These are phyloP conservation scores for Yueomyces sp. DNA, from an alignment of 805 yeast species.

Conservation along the genomic window DNA sequence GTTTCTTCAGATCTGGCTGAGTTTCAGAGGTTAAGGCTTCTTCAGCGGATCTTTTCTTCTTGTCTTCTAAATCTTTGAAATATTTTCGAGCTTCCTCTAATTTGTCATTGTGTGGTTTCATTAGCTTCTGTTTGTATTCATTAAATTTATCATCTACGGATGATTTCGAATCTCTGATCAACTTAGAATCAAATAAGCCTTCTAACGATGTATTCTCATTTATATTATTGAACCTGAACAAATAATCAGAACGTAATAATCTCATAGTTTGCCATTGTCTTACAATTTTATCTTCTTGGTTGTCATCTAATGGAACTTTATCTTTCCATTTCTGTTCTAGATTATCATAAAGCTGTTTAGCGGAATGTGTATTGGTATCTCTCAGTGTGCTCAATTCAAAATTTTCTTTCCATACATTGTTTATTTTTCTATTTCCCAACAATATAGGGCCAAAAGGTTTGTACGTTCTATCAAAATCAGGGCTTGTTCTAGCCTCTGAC, in stretches of 20 bases:
- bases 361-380: conserved; percentile 4
- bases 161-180: conserved; percentile 5
- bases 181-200: conserved; percentile 25
- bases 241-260: conserved; percentile 24
- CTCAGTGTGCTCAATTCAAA: not conserved
- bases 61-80: conserved; percentile 4
- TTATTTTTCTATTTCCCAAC: conserved; percentile 22
- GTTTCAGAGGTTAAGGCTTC: not conserved
- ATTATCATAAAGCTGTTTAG: conserved; percentile 11
- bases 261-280: conserved; percentile 33
- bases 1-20: conserved; percentile 4
- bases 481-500: not conserved
- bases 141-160: conserved; percentile 4
- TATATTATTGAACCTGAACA: conserved; percentile 27
- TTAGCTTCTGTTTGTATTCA: conserved; percentile 5
- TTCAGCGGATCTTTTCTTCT: not conserved
- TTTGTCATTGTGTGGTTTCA: conserved; percentile 9
- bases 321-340: conserved; percentile 3
- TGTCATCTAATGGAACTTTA: not conserved
- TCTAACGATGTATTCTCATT: conserved; percentile 25
- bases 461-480: conserved; percentile 8
- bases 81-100: conserved; percentile 13
- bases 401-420: conserved; percentile 25
- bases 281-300: conserved; percentile 10
- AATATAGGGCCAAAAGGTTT: conserved; percentile 20